phyloP scores from a whole-genome alignment of 2,329 filamentous ascomycete species.

The Calonectria hawksworthii region DNA sequence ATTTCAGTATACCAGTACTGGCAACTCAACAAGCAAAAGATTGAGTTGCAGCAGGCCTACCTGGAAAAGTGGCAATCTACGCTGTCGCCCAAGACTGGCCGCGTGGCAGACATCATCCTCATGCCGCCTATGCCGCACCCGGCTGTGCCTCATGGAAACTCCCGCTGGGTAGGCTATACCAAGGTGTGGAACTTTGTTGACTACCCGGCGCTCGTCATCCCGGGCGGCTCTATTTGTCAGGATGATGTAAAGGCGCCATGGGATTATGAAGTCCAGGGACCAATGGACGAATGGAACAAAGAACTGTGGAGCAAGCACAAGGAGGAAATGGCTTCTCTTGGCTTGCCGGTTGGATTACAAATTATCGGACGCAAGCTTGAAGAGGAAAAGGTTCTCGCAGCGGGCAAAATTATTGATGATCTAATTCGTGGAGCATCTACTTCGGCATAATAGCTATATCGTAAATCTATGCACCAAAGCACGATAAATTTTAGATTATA shows the following conservation, averaged over 20 bases:
- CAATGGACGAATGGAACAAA: conserved; percentile 37
- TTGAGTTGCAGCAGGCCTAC: conserved; percentile 57
- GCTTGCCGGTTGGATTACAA: conserved; percentile 64
- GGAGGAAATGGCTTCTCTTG: conserved; percentile 33
- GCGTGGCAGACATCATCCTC: conserved; percentile 67
- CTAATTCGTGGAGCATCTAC: background rate
- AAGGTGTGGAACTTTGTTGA: conserved; percentile 50
- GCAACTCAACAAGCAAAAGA: conserved; percentile 74
- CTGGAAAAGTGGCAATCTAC: conserved; percentile 70
- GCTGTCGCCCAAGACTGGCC: conserved; percentile 58
- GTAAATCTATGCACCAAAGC: background rate
- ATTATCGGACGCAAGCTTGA: conserved; percentile 65
- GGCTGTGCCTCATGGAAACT: conserved; percentile 59
- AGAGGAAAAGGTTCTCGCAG: conserved; percentile 65
- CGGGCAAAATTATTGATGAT: conserved; percentile 27
- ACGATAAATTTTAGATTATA: background rate
- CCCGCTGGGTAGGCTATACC: conserved; percentile 63
- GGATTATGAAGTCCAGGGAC: conserved; percentile 22
- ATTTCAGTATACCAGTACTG: conserved; percentile 77
- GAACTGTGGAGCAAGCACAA: conserved; percentile 30
- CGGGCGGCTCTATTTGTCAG: conserved; percentile 53
- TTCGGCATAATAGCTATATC: background rate
- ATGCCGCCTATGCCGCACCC: conserved; percentile 73
- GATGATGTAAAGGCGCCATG: conserved; percentile 54
- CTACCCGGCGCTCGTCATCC: conserved; percentile 46